Base-by-base conservation (phyloP, 257 asterid species). In the Solanum appendiculatum region DNA sequence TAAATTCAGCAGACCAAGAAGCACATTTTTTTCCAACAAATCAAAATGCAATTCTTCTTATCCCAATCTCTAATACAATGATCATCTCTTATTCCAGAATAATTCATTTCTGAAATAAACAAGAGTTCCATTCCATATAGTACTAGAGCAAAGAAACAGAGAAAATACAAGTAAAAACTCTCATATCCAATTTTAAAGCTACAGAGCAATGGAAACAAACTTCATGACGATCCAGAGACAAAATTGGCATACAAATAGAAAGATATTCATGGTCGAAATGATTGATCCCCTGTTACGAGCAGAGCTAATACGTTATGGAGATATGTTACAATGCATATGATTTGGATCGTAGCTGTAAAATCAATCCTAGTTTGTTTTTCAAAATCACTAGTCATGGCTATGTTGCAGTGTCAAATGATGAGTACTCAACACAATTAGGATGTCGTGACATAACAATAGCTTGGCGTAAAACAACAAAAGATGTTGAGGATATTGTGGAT, bases 301-400 rank as follows among this genome's bases (percentile, higher is more conserved):
- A 13, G 89, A 90, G 48, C 81, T 85, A 27, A 88, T 86, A 21
- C 91, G 91, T 13, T 90, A 90, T 23, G 91, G 89, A 3, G 92
- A 88, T n/a, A 86, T 88, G 92, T 83, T 88, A 4, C 89, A 86
- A 80, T 51, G 60, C 60, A 51, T 51, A 51, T 51, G 23, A 51
- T 51, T 51, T 51, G 23, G 23, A 16, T 51, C 9, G 9, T 51
- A 51, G n/a, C 16, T 16, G 58, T 51, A 51, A 51, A 3, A 51
- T 51, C 23, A 23, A 51, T 51, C 60, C 4, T 51, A 51, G 9
- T 51, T 51, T 51, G 0, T 51, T 51, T 51, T 51, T 51, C 60
- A 51, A 18, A 51, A 48, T 48, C 9, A n/a, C n/a, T n/a, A n/a
- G 0, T 23, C 0, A 6, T 51, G n/a, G 60, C 60, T 6, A 16